Evolutionary conservation across 164 flowering plant genomes (phyloP).

Genomic region (Liquidambar formosana): DNA sequence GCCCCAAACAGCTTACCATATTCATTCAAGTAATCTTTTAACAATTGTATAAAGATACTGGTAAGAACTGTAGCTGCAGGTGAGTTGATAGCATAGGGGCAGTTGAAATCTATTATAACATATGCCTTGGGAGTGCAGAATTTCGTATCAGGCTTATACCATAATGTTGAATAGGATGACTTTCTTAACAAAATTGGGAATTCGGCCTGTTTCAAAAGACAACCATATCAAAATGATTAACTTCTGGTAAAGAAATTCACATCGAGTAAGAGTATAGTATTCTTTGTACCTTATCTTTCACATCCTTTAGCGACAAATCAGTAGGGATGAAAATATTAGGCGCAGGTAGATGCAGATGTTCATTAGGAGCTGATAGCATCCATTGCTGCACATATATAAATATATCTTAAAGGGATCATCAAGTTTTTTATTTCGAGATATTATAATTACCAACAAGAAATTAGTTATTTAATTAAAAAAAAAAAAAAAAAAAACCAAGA

Average conservation of each 20-base stretch:
- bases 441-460: no score
- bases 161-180: conserved; percentile 67
- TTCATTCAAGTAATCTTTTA: conserved; percentile 96
- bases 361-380: conserved; percentile 66
- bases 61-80: conserved; percentile 85
- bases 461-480: no score
- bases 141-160: conserved; percentile 90
- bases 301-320: conserved; percentile 69
- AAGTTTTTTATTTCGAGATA: no score
- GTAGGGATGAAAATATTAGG: conserved; percentile 87
- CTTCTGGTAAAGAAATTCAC: not conserved
- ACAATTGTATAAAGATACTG: conserved; percentile 62
- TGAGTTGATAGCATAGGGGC: conserved; percentile 71
- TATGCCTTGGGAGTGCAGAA: conserved; percentile 85
- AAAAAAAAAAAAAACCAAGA: no score
- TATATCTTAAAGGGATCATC: not conserved
- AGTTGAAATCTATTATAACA: conserved; percentile 77
- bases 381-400: no score
- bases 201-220: conserved; percentile 43
- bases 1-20: conserved; percentile 60
- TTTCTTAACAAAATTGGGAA: conserved; percentile 67
- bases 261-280: not conserved
- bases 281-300: conserved; percentile 49
- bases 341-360: conserved; percentile 68
- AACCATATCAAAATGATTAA: conserved; percentile 1